Evolutionary conservation across 106 monocot species (phyloP).

Genomic region (Acorus gramineus): DNA sequence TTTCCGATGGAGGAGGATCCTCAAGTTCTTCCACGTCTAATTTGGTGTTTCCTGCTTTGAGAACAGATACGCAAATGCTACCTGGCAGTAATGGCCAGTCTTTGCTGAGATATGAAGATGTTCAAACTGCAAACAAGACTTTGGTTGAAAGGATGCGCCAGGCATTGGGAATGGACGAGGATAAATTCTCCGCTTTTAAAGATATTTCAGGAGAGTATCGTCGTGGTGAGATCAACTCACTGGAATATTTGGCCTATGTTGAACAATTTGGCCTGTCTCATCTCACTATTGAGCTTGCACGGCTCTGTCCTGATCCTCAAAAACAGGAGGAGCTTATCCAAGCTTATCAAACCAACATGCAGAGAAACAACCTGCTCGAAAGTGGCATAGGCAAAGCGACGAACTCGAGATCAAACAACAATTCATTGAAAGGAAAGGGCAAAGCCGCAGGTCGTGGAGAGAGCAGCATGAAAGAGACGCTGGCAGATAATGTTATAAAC

Average conservation of each 20-base stretch:
- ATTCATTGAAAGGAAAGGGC: constrained; percentile 38
- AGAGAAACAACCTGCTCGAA: constrained; percentile 16
- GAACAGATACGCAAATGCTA: too few relatives aligned
- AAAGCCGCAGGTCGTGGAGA: too few relatives aligned
- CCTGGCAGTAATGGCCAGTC: constrained; percentile 1
- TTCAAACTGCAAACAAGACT: constrained; percentile 59
- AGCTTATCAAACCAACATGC: constrained; percentile 39
- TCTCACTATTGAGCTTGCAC: constrained; percentile 76
- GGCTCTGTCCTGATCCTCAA: constrained; percentile 67
- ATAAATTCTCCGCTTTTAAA: constrained; percentile 63
- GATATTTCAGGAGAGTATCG: constrained; percentile 70
- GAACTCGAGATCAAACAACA: constrained; percentile 13
- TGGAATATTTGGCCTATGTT: constrained; percentile 75
- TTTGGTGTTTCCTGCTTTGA: neutral
- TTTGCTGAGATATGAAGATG: constrained; percentile 18
- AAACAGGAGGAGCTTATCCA: constrained; percentile 73
- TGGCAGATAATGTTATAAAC: constrained; percentile 38
- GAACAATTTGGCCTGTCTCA: constrained; percentile 82
- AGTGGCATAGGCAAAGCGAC: constrained; percentile 16
- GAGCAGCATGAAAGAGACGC: constrained; percentile 17
- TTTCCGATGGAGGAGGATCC: constrained; percentile 4
- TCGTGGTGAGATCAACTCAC: constrained; percentile 39
- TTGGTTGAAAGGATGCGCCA: constrained; percentile 64
- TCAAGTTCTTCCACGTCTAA: constrained; percentile 7
- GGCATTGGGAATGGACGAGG: constrained; percentile 54